Percentiles rank a stretch among this genome's conserved stretches.
Conservation (phyloP, 345 rosid genomes). For the Ricinus communis region DNA sequence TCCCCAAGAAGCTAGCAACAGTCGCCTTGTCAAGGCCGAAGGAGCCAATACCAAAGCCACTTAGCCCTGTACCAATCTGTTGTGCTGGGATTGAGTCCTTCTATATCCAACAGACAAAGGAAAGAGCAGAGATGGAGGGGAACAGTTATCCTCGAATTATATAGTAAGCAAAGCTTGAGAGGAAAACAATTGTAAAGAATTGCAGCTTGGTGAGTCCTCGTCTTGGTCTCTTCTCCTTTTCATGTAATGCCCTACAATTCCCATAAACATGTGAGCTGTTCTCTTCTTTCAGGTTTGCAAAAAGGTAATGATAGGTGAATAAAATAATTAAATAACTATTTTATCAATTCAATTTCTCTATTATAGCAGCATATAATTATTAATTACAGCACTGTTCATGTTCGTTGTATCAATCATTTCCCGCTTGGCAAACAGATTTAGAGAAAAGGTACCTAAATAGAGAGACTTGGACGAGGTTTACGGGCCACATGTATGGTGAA, state of each 20-base stretch:
- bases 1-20: conserved; percentile 61
- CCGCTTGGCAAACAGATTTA: too few species aligned
- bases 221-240: conserved; percentile 47
- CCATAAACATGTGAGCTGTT: neutral
- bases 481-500: conserved; percentile 89
- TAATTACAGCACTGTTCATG: neutral
- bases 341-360: too few species aligned
- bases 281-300: too few species aligned
- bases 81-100: conserved; percentile 59
- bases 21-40: conserved; percentile 81
- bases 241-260: conserved; percentile 61
- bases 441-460: conserved; percentile 52
- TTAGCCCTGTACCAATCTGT: conserved; percentile 57
- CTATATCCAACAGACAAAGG: conserved; percentile 76
- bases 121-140: conserved; percentile 61
- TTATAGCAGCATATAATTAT: too few species aligned
- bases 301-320: too few species aligned
- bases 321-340: too few species aligned
- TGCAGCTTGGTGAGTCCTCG: conserved; percentile 61
- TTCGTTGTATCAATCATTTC: neutral
- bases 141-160: conserved; percentile 67
- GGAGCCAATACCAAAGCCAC: conserved; percentile 66
- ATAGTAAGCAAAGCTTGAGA: conserved; percentile 72
- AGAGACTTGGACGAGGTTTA: conserved; percentile 77
- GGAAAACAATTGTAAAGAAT: conserved; percentile 57